phyloP scores from a whole-genome alignment of 805 yeast genomes.

The Pichia pseudocactophila region DNA sequence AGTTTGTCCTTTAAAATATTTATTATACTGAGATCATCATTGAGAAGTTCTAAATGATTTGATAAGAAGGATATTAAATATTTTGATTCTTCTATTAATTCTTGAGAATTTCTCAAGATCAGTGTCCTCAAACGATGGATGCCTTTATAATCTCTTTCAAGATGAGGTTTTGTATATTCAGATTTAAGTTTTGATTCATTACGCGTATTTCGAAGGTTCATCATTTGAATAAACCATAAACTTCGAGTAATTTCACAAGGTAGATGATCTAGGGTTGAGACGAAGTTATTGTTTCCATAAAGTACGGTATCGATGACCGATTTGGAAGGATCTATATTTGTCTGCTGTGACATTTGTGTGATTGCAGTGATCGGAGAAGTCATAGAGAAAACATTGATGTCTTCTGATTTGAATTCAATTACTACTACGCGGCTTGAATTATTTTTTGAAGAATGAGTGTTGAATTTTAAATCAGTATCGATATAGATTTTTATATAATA shows the following conservation, averaged over 20 bases:
- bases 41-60: slow-evolving; percentile 18
- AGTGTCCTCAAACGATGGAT: slow-evolving; percentile 4
- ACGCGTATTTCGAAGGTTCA: slow-evolving; percentile 20
- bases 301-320: slow-evolving; percentile 19
- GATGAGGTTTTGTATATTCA: background rate
- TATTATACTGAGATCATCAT: slow-evolving; percentile 17
- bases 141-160: slow-evolving; percentile 3
- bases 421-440: too few relatives aligned
- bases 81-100: slow-evolving; percentile 20
- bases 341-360: background rate
- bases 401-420: too few relatives aligned
- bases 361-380: too few relatives aligned
- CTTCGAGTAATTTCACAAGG: slow-evolving; percentile 32
- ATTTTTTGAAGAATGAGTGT: too few relatives aligned
- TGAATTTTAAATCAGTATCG: too few relatives aligned
- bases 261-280: slow-evolving; percentile 30
- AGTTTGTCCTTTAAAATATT: slow-evolving; percentile 4
- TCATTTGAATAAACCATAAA: slow-evolving; percentile 29
- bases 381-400: too few relatives aligned
- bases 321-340: background rate
- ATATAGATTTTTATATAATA: background rate
- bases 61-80: slow-evolving; percentile 15
- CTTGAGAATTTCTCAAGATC: slow-evolving; percentile 18
- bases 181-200: slow-evolving; percentile 9
- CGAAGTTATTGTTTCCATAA: slow-evolving; percentile 28